Percentiles rank a stretch among this genome's conserved stretches.
phyloP scores from a whole-genome alignment of 2,329 filamentous ascomycete species.

The Sporothrix phasma region DNA sequence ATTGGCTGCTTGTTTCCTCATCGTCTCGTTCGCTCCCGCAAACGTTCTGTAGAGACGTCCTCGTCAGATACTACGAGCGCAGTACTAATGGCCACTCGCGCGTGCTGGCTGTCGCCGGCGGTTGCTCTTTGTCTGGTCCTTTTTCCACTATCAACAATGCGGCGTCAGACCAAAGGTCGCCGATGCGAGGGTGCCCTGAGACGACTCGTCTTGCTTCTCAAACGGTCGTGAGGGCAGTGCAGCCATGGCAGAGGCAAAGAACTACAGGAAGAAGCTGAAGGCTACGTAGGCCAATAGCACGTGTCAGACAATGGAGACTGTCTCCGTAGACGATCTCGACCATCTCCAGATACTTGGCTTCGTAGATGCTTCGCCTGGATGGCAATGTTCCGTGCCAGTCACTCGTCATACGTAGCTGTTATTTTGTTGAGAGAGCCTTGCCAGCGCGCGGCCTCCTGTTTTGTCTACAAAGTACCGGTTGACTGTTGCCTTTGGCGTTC shows the following conservation, averaged over 20 bases:
- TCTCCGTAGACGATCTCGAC: no score
- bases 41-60: no score
- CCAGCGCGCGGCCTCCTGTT: constrained; percentile 3
- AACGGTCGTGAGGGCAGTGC: neutral
- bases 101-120: no score
- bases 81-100: no score
- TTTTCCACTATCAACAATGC: neutral
- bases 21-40: neutral
- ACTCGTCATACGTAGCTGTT: no score
- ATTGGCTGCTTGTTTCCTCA: no score
- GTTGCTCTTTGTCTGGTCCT: neutral
- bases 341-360: neutral
- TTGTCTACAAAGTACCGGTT: neutral
- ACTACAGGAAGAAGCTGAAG: neutral
- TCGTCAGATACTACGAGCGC: no score
- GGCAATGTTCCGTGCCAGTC: neutral
- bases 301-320: neutral
- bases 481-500: no score
- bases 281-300: neutral
- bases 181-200: neutral
- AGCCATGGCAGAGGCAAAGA: neutral
- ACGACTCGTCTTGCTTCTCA: neutral
- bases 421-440: constrained; percentile 3
- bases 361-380: neutral
- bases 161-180: no score